Evolutionary conservation across 805 yeast species (phyloP), one percentile per base, ranked within the genome.

Genomic region (Zygotorulaspora danielsina): DNA sequence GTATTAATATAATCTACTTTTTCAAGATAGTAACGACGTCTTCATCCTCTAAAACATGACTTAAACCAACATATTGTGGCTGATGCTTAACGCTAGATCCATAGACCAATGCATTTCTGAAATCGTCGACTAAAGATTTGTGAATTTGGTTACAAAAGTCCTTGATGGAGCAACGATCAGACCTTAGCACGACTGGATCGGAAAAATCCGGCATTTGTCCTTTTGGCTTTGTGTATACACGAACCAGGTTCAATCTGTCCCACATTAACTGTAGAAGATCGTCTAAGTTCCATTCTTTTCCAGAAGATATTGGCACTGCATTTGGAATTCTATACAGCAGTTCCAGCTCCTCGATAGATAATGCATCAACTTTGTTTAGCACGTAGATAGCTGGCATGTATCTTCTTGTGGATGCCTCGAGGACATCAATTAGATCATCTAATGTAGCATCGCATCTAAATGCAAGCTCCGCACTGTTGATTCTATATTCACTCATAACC

Each of bases 381-480:
- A 88, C 97, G 59, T 93, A 93, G 41, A 93, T 72, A 1, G 96
- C 97, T 2, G 98, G 98, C 51, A 93, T 87, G 64, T 93, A 93
- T 62, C 85, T 80, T 69, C 99, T 81, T 55, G 85, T 79, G 42
- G 84, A 81, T 4, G 84, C 89, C 67, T 93, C 98, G 39, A 93
- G 75, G 9, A 89, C 85, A 62, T 93, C 99, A 54, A 93, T 93
- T 53, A 93, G 70, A 58, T 93, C 98, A 60, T 93, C 99, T 15
- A 94, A 95, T 0, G 96, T 86, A 16, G 98, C 98, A 64, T 93
- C 98, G 63, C 97, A 89, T 60, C 99, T 73, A 68, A 93, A 83
- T 2, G 96, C 93, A 50, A 93, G 84, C 63, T 93, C 97, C 11
- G 98, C 97, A 33, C 95, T 84, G 63, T 89, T 87, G 53, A 93